Evolutionary conservation across 2,329 filamentous ascomycete species (phyloP).

Genomic region (Aspergillus fumigatus): DNA sequence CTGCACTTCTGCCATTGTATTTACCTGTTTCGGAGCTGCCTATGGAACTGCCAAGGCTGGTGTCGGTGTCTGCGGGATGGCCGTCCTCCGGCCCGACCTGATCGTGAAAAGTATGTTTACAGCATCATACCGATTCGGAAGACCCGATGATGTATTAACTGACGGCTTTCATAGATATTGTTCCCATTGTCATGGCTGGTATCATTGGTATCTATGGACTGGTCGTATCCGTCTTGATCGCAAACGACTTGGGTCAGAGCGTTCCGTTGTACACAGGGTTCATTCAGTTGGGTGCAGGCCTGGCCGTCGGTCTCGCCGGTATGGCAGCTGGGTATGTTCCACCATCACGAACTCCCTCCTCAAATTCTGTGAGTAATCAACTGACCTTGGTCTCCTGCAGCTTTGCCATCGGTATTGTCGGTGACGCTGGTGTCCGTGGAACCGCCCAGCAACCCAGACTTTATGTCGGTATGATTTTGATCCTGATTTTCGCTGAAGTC

Average conservation of each 20-base stretch:
- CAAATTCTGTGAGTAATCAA: background rate
- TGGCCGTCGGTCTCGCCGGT: conserved; percentile 76
- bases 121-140: background rate
- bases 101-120: conserved; percentile 91
- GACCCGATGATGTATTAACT: conserved; percentile 9
- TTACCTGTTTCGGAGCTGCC: conserved; percentile 92
- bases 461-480: conserved; percentile 97
- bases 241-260: conserved; percentile 69
- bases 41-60: conserved; percentile 99
- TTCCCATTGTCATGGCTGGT: conserved; percentile 99
- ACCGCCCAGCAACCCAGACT: conserved; percentile 55
- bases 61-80: conserved; percentile 97
- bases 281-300: conserved; percentile 79
- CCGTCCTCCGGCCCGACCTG: conserved; percentile 93
- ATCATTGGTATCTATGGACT: conserved; percentile 99
- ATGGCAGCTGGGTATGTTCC: conserved; percentile 61
- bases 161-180: conserved; percentile 66
- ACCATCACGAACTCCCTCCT: background rate
- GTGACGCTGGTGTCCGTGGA: conserved; percentile 50
- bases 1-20: conserved; percentile 90
- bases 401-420: conserved; percentile 83
- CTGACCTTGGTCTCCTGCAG: conserved; percentile 31
- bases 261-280: conserved; percentile 75
- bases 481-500: conserved; percentile 99
- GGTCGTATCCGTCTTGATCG: conserved; percentile 82